Evolutionary conservation across 2,329 filamentous ascomycete genomes (phyloP).

Genomic region (Cladophialophora immunda): DNA sequence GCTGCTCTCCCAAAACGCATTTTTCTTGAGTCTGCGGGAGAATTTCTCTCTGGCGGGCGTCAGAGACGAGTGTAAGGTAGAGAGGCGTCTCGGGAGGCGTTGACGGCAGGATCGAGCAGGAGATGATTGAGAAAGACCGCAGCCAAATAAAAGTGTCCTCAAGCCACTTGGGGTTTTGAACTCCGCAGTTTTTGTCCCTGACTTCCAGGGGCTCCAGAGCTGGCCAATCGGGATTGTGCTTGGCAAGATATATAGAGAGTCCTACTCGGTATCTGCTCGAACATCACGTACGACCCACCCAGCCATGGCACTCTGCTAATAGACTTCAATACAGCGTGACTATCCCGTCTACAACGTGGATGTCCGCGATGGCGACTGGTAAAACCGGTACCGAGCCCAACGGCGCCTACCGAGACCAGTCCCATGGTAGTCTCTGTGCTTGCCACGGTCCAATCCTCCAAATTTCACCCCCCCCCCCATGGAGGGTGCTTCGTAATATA

Average conservation of each 20-base stretch:
- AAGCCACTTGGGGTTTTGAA: neutral
- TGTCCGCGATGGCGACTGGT: too few species aligned
- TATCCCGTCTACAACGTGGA: too few species aligned
- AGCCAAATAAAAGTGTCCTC: slow-evolving; percentile 17
- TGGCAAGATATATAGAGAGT: slow-evolving; percentile 6
- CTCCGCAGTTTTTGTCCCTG: slow-evolving; percentile 24
- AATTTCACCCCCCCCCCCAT: too few species aligned
- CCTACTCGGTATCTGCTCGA: too few species aligned
- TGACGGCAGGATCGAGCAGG: neutral
- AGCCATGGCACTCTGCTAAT: too few species aligned
- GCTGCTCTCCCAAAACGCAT: slow-evolving; percentile 54
- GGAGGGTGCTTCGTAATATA: too few species aligned
- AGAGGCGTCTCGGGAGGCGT: neutral
- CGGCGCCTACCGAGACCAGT: too few species aligned
- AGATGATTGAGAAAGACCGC: neutral
- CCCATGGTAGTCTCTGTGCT: too few species aligned
- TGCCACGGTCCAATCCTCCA: too few species aligned
- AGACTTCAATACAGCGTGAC: too few species aligned
- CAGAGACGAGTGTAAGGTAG: neutral
- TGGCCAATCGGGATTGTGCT: slow-evolving; percentile 14
- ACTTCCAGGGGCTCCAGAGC: neutral
- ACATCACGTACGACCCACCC: too few species aligned
- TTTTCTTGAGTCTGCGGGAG: neutral
- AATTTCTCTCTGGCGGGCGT: neutral
- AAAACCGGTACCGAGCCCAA: too few species aligned